Base-by-base conservation (phyloP, 306 rosid species). In the Elaeagnus macrophylla region DNA sequence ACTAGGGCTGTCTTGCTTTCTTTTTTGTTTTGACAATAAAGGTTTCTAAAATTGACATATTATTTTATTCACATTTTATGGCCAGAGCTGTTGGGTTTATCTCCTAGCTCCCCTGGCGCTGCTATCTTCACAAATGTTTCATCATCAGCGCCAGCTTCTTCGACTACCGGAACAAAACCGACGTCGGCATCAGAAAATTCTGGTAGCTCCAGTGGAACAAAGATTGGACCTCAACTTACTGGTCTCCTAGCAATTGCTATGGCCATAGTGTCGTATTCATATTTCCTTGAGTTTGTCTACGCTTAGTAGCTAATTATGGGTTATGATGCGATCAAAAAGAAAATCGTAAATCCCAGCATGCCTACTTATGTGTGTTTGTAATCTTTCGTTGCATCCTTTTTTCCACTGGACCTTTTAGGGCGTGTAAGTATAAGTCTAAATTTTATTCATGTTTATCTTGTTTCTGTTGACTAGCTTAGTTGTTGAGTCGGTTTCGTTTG, bases 41-140 rank as follows among this genome's bases (percentile, higher is more conserved):
- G 18, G 15, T 45, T 45, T 45, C 9, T 7, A 2, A 11, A 8
- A 2, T 9, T 9, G 10, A 12, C 0, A 12, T 2, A n/a, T 6
- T 58, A 11, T 7, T 46, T 12, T 59, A 18, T 25, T 47, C 11
- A 36, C 47, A 12, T 25, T 11, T 49, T 25, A 59, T 42, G 6
- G 39, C 49, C 81, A 91, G 99, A 61, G 61, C 85, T 87, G 58
- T 60, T 91, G 9, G 89, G 83, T 9, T 63, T 91, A 52, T 9
- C 95, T 19, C 75, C 96, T 2, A 69, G 15, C 61, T 86, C 96
- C 15, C 75, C 95, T 0, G 97, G 78, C 10, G 97, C 95, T 8
- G 89, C 95, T 3, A 78, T 86, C 14, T 91, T 91, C 67, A 72
- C 72, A 65, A 84, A 54, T 9, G 37, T 58, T 37, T 65, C 89